Base-by-base conservation (phyloP, 2,329 filamentous ascomycete genomes). In the Cadophora luteo-olivacea region DNA sequence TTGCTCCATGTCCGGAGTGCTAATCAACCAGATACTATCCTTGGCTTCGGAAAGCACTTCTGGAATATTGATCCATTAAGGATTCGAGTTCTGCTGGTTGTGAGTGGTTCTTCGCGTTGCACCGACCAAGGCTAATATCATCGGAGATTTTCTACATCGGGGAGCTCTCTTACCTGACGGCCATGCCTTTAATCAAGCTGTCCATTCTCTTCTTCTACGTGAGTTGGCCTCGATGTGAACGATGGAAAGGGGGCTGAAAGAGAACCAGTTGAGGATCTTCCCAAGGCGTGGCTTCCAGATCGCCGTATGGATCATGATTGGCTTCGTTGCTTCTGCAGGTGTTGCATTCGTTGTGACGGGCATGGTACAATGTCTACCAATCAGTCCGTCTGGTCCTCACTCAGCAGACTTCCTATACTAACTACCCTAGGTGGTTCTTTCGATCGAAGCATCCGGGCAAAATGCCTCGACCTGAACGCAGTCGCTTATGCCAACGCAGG, bases 161-260 rank as follows among this genome's bases (percentile, higher is more conserved):
- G 14, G 52, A 55, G 29, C 29, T 55, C 4, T 55, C 52, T 1
- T 55, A 55, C 16, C 8, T 55, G 29, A n/a, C 52, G 0, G 33
- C 52, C 9, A 32, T 55, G 52, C 52, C 52, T 7, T 6, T 55
- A 4, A 55, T 55, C 52, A 55, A 55, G 29, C 52, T 55, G 1
- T 55, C 52, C 14, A 55, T 55, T 16, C 52, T 55, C 12, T 55
- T 33, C 52, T 55, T 55, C 29, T 55, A 55, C 14, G 52, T 55
- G 24, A 55, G 52, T 33, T 16, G 19, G 52, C 7, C 12, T 55
- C 52, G 19, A 2, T 2, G 14, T 6, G 8, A 5, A 45, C 2
- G 4, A 19, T 16, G 3, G 3, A 45, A 45, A 6, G 3, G 11
- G 2, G 19, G 41, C 41, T 45, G 2, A 45, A 45, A 3, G 41